phyloP scores from a whole-genome alignment of 441 rosid species.

The Manihot esculenta region DNA sequence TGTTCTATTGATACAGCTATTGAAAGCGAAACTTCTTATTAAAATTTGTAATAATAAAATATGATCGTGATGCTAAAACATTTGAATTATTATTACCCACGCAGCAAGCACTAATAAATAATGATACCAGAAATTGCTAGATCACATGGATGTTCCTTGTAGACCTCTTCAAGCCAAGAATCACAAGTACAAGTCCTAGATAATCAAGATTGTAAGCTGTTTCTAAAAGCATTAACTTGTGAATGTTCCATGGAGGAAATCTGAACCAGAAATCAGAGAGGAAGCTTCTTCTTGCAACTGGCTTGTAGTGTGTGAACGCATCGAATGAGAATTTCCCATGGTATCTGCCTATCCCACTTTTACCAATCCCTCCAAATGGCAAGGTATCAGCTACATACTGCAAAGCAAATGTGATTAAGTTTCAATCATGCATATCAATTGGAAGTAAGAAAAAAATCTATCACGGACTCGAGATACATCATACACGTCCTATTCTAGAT shows the following conservation, averaged over 20 bases:
- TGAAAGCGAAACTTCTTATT: no score
- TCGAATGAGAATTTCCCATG: conserved; percentile 73
- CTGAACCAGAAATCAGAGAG: conserved; percentile 63
- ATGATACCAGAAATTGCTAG: background rate
- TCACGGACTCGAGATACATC: no score
- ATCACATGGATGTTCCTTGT: background rate
- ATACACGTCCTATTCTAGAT: no score
- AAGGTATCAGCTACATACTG: conserved; percentile 56
- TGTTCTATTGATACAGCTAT: no score
- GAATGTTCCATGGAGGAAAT: conserved; percentile 65
- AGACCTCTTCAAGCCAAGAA: conserved; percentile 50
- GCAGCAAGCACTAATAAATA: no score
- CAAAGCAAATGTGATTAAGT: background rate
- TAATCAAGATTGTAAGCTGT: conserved; percentile 37
- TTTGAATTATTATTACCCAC: no score
- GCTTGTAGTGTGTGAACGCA: conserved; percentile 56
- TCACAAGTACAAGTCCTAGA: conserved; percentile 42
- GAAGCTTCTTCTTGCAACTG: conserved; percentile 46
- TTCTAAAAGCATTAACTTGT: conserved; percentile 52
- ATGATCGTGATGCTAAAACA: no score
- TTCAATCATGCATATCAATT: no score
- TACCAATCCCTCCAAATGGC: conserved; percentile 74
- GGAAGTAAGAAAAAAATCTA: no score
- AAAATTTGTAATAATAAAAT: no score
- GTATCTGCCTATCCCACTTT: conserved; percentile 57